Evolutionary conservation across 495 filamentous ascomycete genomes (phyloP).

Genomic region (Coniosporium apollinis): DNA sequence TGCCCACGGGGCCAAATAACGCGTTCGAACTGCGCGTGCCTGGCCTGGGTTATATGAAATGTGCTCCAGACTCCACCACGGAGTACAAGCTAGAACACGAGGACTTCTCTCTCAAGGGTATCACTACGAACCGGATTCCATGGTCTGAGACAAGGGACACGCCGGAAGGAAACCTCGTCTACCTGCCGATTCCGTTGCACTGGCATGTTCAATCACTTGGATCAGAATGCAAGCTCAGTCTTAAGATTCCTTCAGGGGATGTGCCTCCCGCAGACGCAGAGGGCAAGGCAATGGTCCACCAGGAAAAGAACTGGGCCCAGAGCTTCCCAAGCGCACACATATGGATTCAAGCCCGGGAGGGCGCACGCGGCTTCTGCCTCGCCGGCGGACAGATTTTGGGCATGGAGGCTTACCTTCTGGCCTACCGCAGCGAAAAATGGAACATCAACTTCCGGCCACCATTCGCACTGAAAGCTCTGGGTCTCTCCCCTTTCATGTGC

Average conservation of each 20-base stretch:
- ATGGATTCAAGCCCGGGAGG: constrained; percentile 24
- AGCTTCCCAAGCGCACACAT: constrained; percentile 29
- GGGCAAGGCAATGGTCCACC: constrained; percentile 23
- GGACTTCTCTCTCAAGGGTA: constrained; percentile 19
- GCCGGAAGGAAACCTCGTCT: constrained; percentile 17
- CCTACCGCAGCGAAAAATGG: constrained; percentile 18
- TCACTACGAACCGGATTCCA: constrained; percentile 16
- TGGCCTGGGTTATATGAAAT: constrained; percentile 15
- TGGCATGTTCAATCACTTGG: constrained; percentile 32
- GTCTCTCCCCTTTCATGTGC: constrained; percentile 19
- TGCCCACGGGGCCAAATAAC: constrained; percentile 7
- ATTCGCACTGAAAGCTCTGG: constrained; percentile 13
- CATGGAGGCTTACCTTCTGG: constrained; percentile 28
- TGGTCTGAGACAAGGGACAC: constrained; percentile 17
- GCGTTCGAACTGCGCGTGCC: constrained; percentile 18
- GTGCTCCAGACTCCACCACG: constrained; percentile 13
- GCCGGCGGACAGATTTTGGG: constrained; percentile 29
- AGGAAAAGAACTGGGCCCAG: constrained; percentile 32
- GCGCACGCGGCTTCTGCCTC: constrained; percentile 16
- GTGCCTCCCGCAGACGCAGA: constrained; percentile 12
- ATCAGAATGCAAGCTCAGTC: constrained; percentile 19
- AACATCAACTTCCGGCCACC: constrained; percentile 22
- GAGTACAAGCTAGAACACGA: constrained; percentile 15
- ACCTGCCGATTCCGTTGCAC: constrained; percentile 29
- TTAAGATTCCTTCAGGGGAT: constrained; percentile 13